These are phyloP conservation scores for Salvia hispanica DNA, from an alignment of 257 asterid genomes.

Conservation along the genomic window DNA sequence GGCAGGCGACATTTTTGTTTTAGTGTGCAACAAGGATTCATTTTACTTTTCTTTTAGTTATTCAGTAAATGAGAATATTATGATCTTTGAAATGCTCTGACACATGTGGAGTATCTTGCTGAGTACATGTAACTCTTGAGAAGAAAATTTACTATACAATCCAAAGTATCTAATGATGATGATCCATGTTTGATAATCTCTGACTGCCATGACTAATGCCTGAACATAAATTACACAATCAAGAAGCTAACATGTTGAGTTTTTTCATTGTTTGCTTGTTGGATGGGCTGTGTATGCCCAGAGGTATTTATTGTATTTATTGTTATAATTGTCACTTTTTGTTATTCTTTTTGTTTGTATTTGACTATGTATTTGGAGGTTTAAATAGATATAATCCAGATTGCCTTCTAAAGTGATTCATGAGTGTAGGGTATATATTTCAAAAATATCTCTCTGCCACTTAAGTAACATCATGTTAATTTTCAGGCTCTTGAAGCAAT, in stretches of 20 bases:
- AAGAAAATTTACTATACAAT: neutral
- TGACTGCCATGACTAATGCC: neutral
- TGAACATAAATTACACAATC: neutral
- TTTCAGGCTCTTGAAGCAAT: slow-evolving; percentile 93
- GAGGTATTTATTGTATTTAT: neutral
- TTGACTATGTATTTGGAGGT: neutral
- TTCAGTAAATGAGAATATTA: neutral
- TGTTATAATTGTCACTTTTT: neutral
- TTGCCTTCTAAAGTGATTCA: slow-evolving; percentile 15
- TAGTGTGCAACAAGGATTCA: neutral
- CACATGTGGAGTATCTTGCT: neutral
- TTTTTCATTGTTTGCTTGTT: neutral
- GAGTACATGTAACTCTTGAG: neutral
- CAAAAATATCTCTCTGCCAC: neutral
- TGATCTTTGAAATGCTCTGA: slow-evolving; percentile 14
- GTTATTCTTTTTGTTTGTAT: neutral
- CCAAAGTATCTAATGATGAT: neutral
- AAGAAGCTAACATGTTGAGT: neutral
- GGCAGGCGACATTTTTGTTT: slow-evolving; percentile 49
- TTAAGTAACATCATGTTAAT: slow-evolving; percentile 21
- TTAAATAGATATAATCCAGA: neutral
- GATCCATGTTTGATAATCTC: neutral
- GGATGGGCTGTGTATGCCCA: neutral
- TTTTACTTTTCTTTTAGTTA: slow-evolving; percentile 7
- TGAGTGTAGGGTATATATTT: neutral